Base-by-base conservation (phyloP, 177 flowering plant genomes). In the Tripterygium wilfordii region DNA sequence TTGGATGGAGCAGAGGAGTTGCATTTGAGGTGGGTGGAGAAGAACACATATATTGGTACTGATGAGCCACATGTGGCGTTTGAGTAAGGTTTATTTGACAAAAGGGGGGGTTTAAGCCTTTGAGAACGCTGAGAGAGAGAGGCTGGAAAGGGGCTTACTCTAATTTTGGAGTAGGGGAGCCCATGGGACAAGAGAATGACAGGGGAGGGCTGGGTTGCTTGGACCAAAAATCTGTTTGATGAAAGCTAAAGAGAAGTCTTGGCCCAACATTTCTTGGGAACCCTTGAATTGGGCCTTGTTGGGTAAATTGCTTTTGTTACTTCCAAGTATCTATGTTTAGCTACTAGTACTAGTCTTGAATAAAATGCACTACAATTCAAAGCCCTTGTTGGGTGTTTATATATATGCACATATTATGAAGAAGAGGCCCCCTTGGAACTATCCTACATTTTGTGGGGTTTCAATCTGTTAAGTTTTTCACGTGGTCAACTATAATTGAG, bases 161-260 rank as follows among this genome's bases (percentile, higher is more conserved):
- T 78, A 31, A 10, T 91, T 60, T 9, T 91, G 69, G 90, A 82
- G 46, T 91, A 95, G 98, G 96, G 94, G 12, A 82, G 87, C 54
- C 86, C 90, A 17, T 92, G 98, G 98, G 96, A 92, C 46, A 92
- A 92, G 85, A 85, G 98, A 69, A 85, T 61, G 78, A 69, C 91
- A 24, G 88, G 96, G 98, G 94, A 79, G 64, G 96, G 98, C 0
- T 88, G 98, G 98, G 39, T 92, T 62, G 90, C 95, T 55, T 92
- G 98, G 98, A 37, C 55, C 3, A 82, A 96, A 54, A 91, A 85
- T 27, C 38, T 88, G 68, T 13, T n/a, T 82, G 49, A 83, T 78
- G 87, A 92, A 92, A 58, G 84, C 94, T 5, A 73, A 61, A 51
- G 88, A 92, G 52, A 78, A 37, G 44, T 61, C 88, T 2, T 91